Conservation (phyloP, 768 basidiomycete genomes). For the Rubroboletus satanas region DNA sequence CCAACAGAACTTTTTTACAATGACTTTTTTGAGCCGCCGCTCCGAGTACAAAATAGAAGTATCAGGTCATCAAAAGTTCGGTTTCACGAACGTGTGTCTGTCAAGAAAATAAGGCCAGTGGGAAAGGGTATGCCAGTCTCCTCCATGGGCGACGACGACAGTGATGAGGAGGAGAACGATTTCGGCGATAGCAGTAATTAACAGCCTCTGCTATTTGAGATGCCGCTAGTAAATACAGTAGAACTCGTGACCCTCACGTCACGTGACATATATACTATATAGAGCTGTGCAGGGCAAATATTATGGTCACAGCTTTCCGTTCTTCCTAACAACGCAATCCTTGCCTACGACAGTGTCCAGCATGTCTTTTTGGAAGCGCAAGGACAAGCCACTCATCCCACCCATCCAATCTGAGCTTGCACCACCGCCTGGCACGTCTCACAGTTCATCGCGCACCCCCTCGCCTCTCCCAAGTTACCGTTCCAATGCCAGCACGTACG, state of each 20-base stretch:
- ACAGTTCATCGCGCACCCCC: slow-evolving; percentile 30
- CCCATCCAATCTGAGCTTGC: slow-evolving; percentile 46
- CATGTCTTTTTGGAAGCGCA: slow-evolving; percentile 54
- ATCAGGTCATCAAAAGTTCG: slow-evolving; percentile 49
- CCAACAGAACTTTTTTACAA: slow-evolving; percentile 59
- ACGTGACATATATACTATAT: slow-evolving; percentile 2
- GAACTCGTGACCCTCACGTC: slow-evolving; percentile 1
- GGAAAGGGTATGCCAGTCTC: slow-evolving; percentile 61
- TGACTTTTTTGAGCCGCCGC: slow-evolving; percentile 79
- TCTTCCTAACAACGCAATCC: not conserved
- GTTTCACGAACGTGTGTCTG: slow-evolving; percentile 76
- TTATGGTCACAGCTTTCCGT: slow-evolving; percentile 4
- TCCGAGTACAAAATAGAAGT: slow-evolving; percentile 15
- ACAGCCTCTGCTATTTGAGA: slow-evolving; percentile 9
- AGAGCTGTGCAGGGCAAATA: not conserved
- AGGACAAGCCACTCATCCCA: slow-evolving; percentile 62
- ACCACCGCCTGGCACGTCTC: slow-evolving; percentile 25
- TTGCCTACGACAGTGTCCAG: not conserved
- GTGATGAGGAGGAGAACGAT: slow-evolving; percentile 38
- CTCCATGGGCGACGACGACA: slow-evolving; percentile 32
- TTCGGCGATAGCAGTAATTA: slow-evolving; percentile 28
- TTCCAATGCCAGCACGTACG: slow-evolving; percentile 59
- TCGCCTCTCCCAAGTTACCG: slow-evolving; percentile 43
- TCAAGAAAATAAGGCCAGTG: slow-evolving; percentile 74
- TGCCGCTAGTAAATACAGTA: not conserved